Conservation (phyloP, 306 rosid genomes). For the Prinsepia uniflora region DNA sequence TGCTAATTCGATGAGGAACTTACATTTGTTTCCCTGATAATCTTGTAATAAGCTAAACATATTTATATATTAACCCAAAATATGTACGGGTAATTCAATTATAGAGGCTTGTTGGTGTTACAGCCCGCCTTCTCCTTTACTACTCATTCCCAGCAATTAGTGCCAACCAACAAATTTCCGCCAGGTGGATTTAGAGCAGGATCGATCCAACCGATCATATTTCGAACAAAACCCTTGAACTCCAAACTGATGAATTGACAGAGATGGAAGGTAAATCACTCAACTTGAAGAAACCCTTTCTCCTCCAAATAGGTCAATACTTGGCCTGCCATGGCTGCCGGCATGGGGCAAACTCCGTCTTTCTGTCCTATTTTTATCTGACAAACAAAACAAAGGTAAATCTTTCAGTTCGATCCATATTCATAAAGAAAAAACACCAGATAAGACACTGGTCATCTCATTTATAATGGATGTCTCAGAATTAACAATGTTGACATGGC, state of each 20-base stretch:
- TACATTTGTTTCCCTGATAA: not conserved
- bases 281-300: conserved; percentile 56
- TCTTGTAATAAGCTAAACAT: not conserved
- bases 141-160: not conserved
- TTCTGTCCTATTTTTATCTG: conserved; percentile 62
- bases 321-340: conserved; percentile 55
- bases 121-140: too few species aligned
- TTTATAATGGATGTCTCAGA: not conserved
- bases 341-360: conserved; percentile 54
- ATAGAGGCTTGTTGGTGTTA: too few species aligned
- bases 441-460: not conserved
- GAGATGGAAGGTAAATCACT: conserved; percentile 16
- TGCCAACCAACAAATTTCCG: not conserved
- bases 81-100: not conserved
- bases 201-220: conserved; percentile 7
- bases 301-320: conserved; percentile 64
- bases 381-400: conserved; percentile 11
- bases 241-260: not conserved
- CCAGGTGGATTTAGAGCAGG: not conserved
- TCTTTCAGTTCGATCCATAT: conserved; percentile 18
- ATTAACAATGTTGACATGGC: not conserved
- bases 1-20: not conserved
- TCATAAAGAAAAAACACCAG: not conserved
- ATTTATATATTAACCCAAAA: not conserved
- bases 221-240: not conserved